Percentiles rank a stretch among this genome's conserved stretches.
These are phyloP conservation scores for Coniferiporia sulphurascens DNA, from an alignment of 1,284 basidiomycete genomes.

Conservation along the genomic window DNA sequence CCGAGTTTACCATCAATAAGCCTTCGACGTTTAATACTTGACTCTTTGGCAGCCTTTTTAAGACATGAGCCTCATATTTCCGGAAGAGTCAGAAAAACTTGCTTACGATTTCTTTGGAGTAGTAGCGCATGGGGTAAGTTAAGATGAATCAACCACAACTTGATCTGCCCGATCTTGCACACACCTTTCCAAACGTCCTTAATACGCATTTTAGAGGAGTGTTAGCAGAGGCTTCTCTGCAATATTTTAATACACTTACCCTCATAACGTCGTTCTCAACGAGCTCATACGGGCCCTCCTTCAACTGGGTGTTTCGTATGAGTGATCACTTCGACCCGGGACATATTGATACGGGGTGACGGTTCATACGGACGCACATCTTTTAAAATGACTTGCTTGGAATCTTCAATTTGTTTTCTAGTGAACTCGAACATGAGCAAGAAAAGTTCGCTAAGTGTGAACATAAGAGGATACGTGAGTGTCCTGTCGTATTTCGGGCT, in stretches of 20 bases:
- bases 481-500: not conserved
- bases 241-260: not conserved
- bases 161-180: not conserved
- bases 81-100: no score
- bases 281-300: conserved; percentile 21
- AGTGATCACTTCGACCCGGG: not conserved
- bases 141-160: not conserved
- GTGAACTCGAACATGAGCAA: conserved; percentile 19
- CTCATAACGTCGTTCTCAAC: conserved; percentile 21
- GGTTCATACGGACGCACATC: not conserved
- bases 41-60: conserved; percentile 20
- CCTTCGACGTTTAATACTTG: conserved; percentile 21
- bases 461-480: not conserved
- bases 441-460: conserved; percentile 14
- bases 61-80: not conserved
- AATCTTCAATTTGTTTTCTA: conserved; percentile 17
- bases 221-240: no score
- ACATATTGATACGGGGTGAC: not conserved
- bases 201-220: not conserved
- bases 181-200: conserved; percentile 19
- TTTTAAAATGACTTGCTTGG: conserved; percentile 18
- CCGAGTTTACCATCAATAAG: conserved; percentile 19
- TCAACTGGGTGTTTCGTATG: conserved; percentile 3
- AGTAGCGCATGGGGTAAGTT: not conserved
- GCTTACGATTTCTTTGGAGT: no score